Base-by-base conservation (phyloP, 169 alveolate genomes). In the Plasmodium fragile region DNA sequence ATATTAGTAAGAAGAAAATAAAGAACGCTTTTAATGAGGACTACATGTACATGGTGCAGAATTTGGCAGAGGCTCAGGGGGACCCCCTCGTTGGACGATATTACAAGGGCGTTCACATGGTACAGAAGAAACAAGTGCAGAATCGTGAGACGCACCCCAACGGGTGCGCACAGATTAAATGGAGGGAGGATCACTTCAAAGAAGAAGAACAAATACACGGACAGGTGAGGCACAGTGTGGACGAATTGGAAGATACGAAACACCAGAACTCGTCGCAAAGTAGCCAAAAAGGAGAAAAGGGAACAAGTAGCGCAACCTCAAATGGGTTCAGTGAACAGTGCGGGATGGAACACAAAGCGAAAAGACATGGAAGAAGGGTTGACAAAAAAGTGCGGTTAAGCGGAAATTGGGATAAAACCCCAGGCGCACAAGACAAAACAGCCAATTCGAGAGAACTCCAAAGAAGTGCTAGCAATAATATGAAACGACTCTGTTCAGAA, bases 51-150 rank as follows among this genome's bases (percentile, higher is more conserved):
- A 89, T 89, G 94, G 3, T 84, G 69, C 43, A 84, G 16, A 84
- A 73, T 84, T 73, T 84, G 78, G 43, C 30, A 25, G 85, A 73
- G 22, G 75, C 75, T 1, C 80, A 84, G 34, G 78, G 43, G 8
- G 93, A 84, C 11, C 93, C 83, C 22, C 25, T 13, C 55, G 79
- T 84, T 30, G 93, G 78, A 34, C 73, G 28, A 77, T 84, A 84
- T 75, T 72, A 84, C 22, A 84, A 75, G 41, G 34, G 65, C 43
- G 18, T 73, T 3, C 45, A 70, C 39, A 22, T 43, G 11, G 16
- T 81, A 8, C 34, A 52, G 55, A 25, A 34, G 32, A 10, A 39
- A 43, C 5, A 53, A 25, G 18, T 11, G n/a, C 36, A 28, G 18
- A 5, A 52, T 39, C 10, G 8, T 2, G 36, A 59, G 43, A 7